Base-by-base conservation (phyloP, 2,329 filamentous ascomycete species). In the Ophidiomyces ophidiicola region DNA sequence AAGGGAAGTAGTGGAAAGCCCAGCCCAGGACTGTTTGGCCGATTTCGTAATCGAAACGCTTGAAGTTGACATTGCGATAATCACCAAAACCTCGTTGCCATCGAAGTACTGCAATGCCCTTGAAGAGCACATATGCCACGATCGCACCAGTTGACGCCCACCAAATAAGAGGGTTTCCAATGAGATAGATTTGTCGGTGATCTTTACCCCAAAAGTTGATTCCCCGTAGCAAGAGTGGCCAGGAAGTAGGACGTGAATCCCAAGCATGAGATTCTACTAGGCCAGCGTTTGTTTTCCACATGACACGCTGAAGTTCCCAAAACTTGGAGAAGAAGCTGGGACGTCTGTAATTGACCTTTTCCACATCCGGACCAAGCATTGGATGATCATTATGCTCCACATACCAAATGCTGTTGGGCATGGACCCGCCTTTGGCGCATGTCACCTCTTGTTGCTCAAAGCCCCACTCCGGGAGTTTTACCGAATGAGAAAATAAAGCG, bases 121-220 rank as follows among this genome's bases (percentile, higher is more conserved):
- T 96, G 73, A 96, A 88, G 17, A 78, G 55, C 24, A 79, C 62
- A 58, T 94, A 98, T 26, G 86, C 58, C 20, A 68, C 72, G 47
- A 98, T 75, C 12, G 86, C 80, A 6, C 77, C 67, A 10, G 83
- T 88, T 5, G 85, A 86, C 21, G 77, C 78, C 80, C 83, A 96
- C 90, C 90, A 98, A 50, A 96, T 80, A 42, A 94, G 63, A 1
- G 87, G 87, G 62, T 98, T 96, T 40, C 90, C 90, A 41, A 94
- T 79, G 14, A 98, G 78, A 62, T 98, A 98, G 51, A 98, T 86
- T 60, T 98, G 90, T 45, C 86, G 84, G 60, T 94, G 73, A 54
- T 94, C 74, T 54, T 82, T 86, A 49, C 88, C 86, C 90, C 90
- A 98, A 71, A 98, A 98, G 69, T 98, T 98, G 71, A 98, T 98